Conservation (phyloP, 2,329 filamentous ascomycete species). For the Neophaeococcomyces aloes region DNA sequence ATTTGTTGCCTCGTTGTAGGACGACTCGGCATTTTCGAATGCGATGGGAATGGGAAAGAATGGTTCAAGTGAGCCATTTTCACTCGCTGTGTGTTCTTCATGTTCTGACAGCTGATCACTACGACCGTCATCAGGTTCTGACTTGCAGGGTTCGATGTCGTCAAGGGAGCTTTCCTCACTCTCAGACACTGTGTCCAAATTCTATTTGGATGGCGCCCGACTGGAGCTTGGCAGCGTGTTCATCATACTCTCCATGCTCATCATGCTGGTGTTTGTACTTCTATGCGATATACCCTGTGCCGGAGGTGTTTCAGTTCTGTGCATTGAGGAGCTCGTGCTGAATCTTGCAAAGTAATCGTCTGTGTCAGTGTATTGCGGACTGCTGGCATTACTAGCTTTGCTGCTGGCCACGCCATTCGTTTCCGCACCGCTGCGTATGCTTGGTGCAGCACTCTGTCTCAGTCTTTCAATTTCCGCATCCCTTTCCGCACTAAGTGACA, state of each 20-base stretch:
- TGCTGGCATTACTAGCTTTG: constrained; percentile 1
- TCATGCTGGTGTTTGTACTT: constrained; percentile 7
- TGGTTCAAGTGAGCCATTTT: no score
- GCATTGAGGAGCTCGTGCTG: no score
- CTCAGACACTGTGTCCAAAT: constrained; percentile 4
- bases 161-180: background rate
- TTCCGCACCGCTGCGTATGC: no score
- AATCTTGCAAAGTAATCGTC: background rate
- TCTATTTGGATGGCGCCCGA: constrained; percentile 5
- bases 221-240: background rate
- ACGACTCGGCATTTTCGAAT: no score
- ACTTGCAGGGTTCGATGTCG: no score
- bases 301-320: background rate
- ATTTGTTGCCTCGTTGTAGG: no score
- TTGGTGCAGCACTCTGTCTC: background rate
- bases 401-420: constrained; percentile 2
- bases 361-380: constrained; percentile 1
- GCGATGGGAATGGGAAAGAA: no score
- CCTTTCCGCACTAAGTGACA: background rate
- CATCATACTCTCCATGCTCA: constrained; percentile 3
- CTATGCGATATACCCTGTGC: constrained; percentile 1
- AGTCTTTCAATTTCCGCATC: background rate
- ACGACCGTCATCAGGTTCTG: no score
- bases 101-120: no score
- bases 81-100: no score